A percentile compares a stretch with the other conserved stretches of the same genome.
Evolutionary conservation across 768 basidiomycete species (phyloP).

Genomic region (Podaxis rugospora): DNA sequence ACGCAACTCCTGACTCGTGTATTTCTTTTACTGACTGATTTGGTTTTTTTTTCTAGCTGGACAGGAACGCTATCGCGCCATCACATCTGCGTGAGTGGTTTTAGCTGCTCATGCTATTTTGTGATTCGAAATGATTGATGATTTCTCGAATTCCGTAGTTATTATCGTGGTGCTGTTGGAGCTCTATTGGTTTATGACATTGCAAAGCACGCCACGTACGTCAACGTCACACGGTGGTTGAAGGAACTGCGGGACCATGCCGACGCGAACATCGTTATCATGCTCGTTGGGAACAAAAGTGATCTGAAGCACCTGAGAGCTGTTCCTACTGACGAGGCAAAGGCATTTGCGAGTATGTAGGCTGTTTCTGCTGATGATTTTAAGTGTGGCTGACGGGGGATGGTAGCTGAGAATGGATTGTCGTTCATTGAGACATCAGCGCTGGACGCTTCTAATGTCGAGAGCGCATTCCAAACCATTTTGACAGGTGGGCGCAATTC

Average conservation of each 20-base stretch:
- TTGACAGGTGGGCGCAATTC: conserved; percentile 63
- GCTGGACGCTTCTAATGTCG: conserved; percentile 99
- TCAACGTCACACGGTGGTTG: conserved; percentile 92
- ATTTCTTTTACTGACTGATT: not conserved
- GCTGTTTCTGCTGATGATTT: not conserved
- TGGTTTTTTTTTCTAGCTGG: conserved; percentile 55
- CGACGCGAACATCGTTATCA: conserved; percentile 89
- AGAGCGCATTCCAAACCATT: conserved; percentile 95
- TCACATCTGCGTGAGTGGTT: conserved; percentile 84
- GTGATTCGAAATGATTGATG: not conserved
- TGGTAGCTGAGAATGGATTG: conserved; percentile 79
- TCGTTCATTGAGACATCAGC: conserved; percentile 99
- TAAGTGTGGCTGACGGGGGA: conserved; percentile 3
- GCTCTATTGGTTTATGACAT: conserved; percentile 94
- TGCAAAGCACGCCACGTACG: conserved; percentile 90
- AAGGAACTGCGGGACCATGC: conserved; percentile 97
- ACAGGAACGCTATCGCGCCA: conserved; percentile 96
- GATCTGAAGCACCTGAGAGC: conserved; percentile 97
- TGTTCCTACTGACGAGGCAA: conserved; percentile 97
- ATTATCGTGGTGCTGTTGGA: conserved; percentile 96
- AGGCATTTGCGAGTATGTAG: conserved; percentile 76
- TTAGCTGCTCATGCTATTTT: not conserved
- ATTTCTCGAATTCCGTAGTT: conserved; percentile 40
- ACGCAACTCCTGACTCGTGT: not conserved
- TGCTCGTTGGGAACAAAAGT: conserved; percentile 98